Base-by-base conservation (phyloP, 129 eudicot species). In the Lactuca sativa region DNA sequence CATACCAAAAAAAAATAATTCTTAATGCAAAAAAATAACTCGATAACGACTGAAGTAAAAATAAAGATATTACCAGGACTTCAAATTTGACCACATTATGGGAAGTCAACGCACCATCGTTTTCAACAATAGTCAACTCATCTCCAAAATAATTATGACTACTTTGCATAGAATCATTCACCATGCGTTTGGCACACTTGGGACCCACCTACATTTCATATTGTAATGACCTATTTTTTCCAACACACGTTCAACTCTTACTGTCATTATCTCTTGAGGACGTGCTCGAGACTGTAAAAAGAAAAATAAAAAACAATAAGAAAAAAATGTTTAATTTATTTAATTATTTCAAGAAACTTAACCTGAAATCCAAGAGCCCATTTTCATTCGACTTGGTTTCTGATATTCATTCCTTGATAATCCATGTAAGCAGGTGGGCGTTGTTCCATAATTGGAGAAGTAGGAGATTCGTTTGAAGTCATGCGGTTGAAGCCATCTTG, bases 291-390 rank as follows among this genome's bases (percentile, higher is more conserved):
- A 92, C 97, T 92, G 80, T 53, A 51, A 52, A 66, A 44, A 43
- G 57, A 57, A 25, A 25, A 25, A 25, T 25, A 25, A 25, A 25
- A 25, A 25, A 25, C 2, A 25, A 1, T 25, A 25, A 25, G 30
- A 25, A 25, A 25, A 25, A 25, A 25, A 25, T 25, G 30, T 25
- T 25, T 25, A 25, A 25, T 25, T 25, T 25, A 25, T 25, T 25
- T 25, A 25, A 25, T 25, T 25, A 25, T 25, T 25, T 25, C 30
- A 25, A 5, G 13, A 25, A 5, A 74, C 77, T 38, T 49, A 61
- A 92, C 97, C 96, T 92, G 96, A 51, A 92, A 87, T 47, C 97
- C 97, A 44, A 92, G 96, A 78, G 97, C 97, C 96, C 97, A 92
- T 88, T 80, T 76, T 25, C 30, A 0, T 25, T 25, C 2, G 30